Base-by-base conservation (phyloP, 345 rosid genomes). In the Sisymbrium altissimum region DNA sequence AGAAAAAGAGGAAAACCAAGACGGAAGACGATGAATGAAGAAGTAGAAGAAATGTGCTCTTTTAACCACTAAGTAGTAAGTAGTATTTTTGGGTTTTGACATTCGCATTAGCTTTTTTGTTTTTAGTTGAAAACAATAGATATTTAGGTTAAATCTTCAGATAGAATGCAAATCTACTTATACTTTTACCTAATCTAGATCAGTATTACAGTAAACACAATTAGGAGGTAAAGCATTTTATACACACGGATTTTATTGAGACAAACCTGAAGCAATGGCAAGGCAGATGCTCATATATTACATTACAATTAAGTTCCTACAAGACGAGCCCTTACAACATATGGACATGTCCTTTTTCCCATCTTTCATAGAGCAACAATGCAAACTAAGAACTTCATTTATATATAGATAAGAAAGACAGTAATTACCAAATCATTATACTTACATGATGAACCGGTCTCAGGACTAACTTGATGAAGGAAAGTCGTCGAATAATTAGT, bases 1-100 rank as follows among this genome's bases (percentile, higher is more conserved):
- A 82, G 65, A 86, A 74, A 58, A 83, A 81, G 72, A 53, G 54
- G 54, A 70, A 57, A 44, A 39, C 66, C 1, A 57, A 58, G 44
- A 68, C 81, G 3, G 68, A 80, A 59, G 86, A 81, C 14, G 78
- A 81, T 19, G 76, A 72, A 50, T 82, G 79, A 77, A 57, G 41
- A 56, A 21, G 14, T 25, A 12, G 13, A 17, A 18, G 4, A 32
- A 64, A 11, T 21, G 46, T 46, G 69, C 35, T 18, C n/a, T 4
- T 33, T 4, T 32, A 45, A 46, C 7, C 30, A 12, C 3, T 33
- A 17, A 44, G 55, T 45, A 27, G 19, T 33, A 10, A 30, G 29
- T 45, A 27, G 19, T 13, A 14, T 6, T 50, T 27, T 68, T 19
- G 57, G 21, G 58, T 48, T 48, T 65, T 65, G 18, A 48, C 43